Base-by-base conservation (phyloP, 148 eudicot species). In the Rhododendron henanense region DNA sequence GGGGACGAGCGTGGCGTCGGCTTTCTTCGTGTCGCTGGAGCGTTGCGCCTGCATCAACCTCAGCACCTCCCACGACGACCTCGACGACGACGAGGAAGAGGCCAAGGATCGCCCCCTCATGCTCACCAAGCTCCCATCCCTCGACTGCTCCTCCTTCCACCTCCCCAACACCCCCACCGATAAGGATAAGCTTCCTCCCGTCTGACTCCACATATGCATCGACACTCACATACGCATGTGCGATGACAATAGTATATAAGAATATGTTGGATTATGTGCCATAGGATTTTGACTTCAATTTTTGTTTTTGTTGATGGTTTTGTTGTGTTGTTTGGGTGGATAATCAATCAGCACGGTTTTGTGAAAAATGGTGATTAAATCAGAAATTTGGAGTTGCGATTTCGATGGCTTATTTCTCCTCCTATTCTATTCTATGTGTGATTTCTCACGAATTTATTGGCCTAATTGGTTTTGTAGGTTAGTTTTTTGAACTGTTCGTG, bases 31-130 rank as follows among this genome's bases (percentile, higher is more conserved):
- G 25, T 88, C 90, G 23, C 79, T 88, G 28, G 90, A 88, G 82
- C 84, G 90, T 1, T 88, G 90, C 78, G 81, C 85, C 31, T 88
- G 90, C 84, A 86, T 88, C 84, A 88, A 88, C 86, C 86, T 88
- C 81, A 88, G 67, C 88, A 86, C 85, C 8, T 50, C 55, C 44
- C 84, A 86, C 7, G 86, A 86, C 44, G 88, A 88, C 76, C 18
- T 71, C 39, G 76, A 45, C 83, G 39, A 33, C 50, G 65, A 79
- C 1, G 84, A 86, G 0, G 86, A 83, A 63, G 90, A 84, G 35
- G 83, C 79, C 84, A 71, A 48, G 69, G 51, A 82, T 53, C 88
- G 85, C 10, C 85, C 84, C 10, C 85, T 85, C 79, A 85, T 85
- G 76, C n/a, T 85, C 63, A 39, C 79, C 84, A n/a, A 31, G 9